phyloP scores from a whole-genome alignment of 495 filamentous ascomycete genomes.

The Haplographium delicatum region DNA sequence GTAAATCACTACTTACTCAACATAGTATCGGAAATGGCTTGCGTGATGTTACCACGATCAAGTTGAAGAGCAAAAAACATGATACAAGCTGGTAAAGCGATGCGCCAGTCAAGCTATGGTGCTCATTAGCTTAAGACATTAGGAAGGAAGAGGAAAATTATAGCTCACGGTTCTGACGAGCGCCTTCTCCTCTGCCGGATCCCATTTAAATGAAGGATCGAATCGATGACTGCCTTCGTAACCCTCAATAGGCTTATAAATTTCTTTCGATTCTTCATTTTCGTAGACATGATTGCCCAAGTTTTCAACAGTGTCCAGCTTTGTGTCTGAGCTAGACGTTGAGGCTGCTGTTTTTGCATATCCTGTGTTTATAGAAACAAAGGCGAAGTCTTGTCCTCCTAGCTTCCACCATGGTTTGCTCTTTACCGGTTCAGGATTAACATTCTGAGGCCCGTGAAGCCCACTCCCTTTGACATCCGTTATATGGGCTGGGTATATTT shows the following conservation, averaged over 20 bases:
- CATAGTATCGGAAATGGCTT: slow-evolving; percentile 69
- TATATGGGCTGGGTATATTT: too few relatives aligned
- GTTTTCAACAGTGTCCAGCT: not conserved
- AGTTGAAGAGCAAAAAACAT: slow-evolving; percentile 83
- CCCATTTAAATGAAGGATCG: slow-evolving; percentile 67
- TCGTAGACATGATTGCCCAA: not conserved
- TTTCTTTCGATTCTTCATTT: slow-evolving; percentile 37
- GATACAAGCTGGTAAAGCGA: slow-evolving; percentile 32
- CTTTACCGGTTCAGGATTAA: too few relatives aligned
- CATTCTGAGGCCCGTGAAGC: too few relatives aligned
- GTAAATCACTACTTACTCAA: slow-evolving; percentile 32
- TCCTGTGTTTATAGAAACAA: slow-evolving; percentile 3
- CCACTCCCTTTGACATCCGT: too few relatives aligned
- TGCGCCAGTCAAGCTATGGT: slow-evolving; percentile 28
- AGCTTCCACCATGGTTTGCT: slow-evolving; percentile 9
- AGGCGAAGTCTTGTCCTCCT: slow-evolving; percentile 4
- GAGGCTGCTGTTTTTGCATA: not conserved
- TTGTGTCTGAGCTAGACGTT: slow-evolving; percentile 1
- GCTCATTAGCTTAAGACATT: not conserved
- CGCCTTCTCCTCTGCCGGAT: slow-evolving; percentile 57
- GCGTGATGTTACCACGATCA: slow-evolving; percentile 68
- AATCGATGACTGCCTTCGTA: slow-evolving; percentile 71
- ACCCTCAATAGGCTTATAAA: slow-evolving; percentile 53
- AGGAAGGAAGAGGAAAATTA: not conserved
- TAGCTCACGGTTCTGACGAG: slow-evolving; percentile 54